These are phyloP conservation scores for Daldinia vernicosa DNA, from an alignment of 495 filamentous ascomycete genomes.

Conservation along the genomic window DNA sequence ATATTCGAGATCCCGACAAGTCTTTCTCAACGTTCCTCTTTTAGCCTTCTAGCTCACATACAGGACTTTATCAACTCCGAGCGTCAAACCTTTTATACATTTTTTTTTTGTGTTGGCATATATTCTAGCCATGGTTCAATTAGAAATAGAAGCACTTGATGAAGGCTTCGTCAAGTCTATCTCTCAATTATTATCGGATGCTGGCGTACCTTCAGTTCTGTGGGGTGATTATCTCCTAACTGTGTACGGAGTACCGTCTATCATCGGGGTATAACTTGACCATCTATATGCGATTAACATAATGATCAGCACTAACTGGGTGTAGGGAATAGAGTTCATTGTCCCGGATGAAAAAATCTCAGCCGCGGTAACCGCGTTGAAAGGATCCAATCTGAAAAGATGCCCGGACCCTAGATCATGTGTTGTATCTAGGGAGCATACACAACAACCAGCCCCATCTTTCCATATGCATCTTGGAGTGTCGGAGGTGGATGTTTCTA, in stretches of 20 bases:
- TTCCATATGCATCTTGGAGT: background rate
- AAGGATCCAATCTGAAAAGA: background rate
- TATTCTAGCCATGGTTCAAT: background rate
- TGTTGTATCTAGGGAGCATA: background rate
- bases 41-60: background rate
- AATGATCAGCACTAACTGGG: background rate
- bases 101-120: background rate
- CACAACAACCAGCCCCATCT: background rate
- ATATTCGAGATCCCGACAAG: background rate
- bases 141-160: background rate
- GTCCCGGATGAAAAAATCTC: conserved; percentile 1
- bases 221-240: conserved; percentile 4
- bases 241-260: background rate
- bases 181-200: background rate
- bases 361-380: background rate
- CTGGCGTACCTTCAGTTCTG: background rate
- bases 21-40: background rate
- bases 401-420: background rate
- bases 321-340: conserved; percentile 1
- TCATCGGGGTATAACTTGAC: background rate
- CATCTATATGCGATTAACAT: background rate
- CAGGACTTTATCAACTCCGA: background rate
- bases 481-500: background rate
- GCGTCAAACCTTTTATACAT: background rate
- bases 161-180: background rate